Evolutionary conservation across 2,329 filamentous ascomycete genomes (phyloP).

Genomic region (Sporothrix humicola): DNA sequence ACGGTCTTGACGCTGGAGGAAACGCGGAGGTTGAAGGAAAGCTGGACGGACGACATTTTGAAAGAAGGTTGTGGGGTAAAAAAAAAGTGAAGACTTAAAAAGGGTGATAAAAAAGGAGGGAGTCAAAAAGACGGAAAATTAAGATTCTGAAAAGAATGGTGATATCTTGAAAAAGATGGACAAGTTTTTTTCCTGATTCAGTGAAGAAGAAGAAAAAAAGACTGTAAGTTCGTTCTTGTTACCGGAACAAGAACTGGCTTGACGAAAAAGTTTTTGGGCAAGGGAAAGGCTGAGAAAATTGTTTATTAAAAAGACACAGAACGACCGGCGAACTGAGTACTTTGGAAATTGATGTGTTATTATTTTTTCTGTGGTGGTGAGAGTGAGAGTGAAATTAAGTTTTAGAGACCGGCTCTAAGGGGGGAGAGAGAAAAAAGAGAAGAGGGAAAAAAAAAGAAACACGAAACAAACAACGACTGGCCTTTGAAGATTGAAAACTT

Average conservation of each 20-base stretch:
- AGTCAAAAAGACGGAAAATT: slow-evolving; percentile 6
- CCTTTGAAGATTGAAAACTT: slow-evolving; percentile 65
- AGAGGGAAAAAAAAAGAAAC: slow-evolving; percentile 60
- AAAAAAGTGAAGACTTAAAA: slow-evolving; percentile 43
- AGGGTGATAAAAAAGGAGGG: slow-evolving; percentile 34
- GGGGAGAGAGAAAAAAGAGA: slow-evolving; percentile 55
- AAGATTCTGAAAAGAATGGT: slow-evolving; percentile 16
- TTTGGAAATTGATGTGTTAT: slow-evolving; percentile 17
- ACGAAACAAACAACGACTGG: slow-evolving; percentile 59
- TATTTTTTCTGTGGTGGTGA: slow-evolving; percentile 11
- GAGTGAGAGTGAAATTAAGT: slow-evolving; percentile 29
- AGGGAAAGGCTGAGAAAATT: slow-evolving; percentile 41
- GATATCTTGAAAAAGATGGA: slow-evolving; percentile 21
- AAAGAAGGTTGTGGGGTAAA: slow-evolving; percentile 44
- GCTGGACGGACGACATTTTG: slow-evolving; percentile 88
- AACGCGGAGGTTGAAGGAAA: slow-evolving; percentile 94
- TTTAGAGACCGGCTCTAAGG: slow-evolving; percentile 48
- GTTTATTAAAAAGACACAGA: slow-evolving; percentile 34
- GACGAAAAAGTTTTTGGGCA: slow-evolving; percentile 36
- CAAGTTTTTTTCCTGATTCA: slow-evolving; percentile 22
- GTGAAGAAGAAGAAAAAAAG: slow-evolving; percentile 33
- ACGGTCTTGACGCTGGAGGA: slow-evolving; percentile 97
- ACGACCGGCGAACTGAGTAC: slow-evolving; percentile 37
- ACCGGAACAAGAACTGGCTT: slow-evolving; percentile 43
- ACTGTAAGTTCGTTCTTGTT: slow-evolving; percentile 33